Conservation (phyloP, 2,329 filamentous ascomycete genomes). For the Sporothrix dimorphospora region DNA sequence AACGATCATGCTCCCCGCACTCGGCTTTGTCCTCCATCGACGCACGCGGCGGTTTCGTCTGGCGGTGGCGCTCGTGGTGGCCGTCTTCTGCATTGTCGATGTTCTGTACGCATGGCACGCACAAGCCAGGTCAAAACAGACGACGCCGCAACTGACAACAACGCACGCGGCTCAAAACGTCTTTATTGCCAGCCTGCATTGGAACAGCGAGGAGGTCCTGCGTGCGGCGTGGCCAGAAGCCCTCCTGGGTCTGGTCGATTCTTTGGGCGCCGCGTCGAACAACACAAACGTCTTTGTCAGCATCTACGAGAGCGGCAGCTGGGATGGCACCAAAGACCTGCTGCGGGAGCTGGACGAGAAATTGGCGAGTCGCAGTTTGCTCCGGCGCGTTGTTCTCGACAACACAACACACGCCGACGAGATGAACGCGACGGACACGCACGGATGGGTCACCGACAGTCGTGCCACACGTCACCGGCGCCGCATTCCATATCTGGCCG, state of each 20-base stretch:
- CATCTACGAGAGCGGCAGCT: constrained; percentile 19
- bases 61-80: background rate
- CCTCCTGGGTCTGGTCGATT: background rate
- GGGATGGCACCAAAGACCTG: background rate
- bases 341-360: background rate
- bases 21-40: background rate
- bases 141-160: too few relatives aligned
- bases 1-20: background rate
- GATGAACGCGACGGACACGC: background rate
- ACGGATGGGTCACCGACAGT: background rate
- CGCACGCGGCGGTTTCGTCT: constrained; percentile 2
- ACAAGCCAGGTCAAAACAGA: too few relatives aligned
- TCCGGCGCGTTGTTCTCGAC: background rate
- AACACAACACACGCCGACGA: constrained; percentile 4
- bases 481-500: constrained; percentile 1
- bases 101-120: background rate
- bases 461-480: background rate
- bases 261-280: background rate
- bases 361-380: background rate
- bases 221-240: background rate
- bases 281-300: background rate
- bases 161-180: background rate
- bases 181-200: constrained; percentile 19
- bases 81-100: background rate
- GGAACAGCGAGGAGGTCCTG: background rate